Base-by-base conservation (phyloP, 306 rosid genomes). In the Clitoria ternatea region DNA sequence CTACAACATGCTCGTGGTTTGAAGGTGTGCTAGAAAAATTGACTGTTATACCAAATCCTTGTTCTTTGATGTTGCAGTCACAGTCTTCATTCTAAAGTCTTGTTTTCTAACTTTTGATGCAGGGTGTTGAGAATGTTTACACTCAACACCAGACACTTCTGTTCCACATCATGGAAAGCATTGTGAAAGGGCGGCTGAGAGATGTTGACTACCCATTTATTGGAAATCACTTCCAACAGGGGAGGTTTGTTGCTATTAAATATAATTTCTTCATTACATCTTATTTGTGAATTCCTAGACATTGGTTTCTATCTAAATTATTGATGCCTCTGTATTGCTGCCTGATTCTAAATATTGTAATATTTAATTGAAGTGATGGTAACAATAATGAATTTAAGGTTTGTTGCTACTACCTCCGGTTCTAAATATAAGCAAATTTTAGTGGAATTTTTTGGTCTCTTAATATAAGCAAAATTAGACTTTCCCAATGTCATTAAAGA, bases 151-250 rank as follows among this genome's bases (percentile, higher is more conserved):
- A 91, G 78, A 92, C 96, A 49, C 96, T 88, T 78, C 56, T 91
- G 69, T 79, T 81, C 77, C 97, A 91, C 79, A 81, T 93, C 52
- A 86, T 88, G 96, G 97, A 91, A 89, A 92, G 80, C 81, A 86
- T 92, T 61, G 81, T 52, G 63, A 92, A 87, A 88, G 96, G 98
- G 44, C 85, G 98, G 69, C 80, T 89, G 83, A 89, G 86, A 85
- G 98, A 89, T 77, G 81, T 83, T 50, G 98, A 92, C 77, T 92
- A 89, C 80, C 98, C 96, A 22, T 83, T 42, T 77, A 54, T 84
- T 72, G 96, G 95, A 65, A 89, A 92, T 77, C 98, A 92, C 76
- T 92, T 82, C 77, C 98, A 92, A 83, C 96, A 89, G 82, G 95
- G 83, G 85, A 92, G 96, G 98, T 92, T 39, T 79, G 90, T 84